Evolutionary conservation across 2,329 filamentous ascomycete species (phyloP), one percentile per base, ranked within the genome.

Genomic region (Xylaria sp.): DNA sequence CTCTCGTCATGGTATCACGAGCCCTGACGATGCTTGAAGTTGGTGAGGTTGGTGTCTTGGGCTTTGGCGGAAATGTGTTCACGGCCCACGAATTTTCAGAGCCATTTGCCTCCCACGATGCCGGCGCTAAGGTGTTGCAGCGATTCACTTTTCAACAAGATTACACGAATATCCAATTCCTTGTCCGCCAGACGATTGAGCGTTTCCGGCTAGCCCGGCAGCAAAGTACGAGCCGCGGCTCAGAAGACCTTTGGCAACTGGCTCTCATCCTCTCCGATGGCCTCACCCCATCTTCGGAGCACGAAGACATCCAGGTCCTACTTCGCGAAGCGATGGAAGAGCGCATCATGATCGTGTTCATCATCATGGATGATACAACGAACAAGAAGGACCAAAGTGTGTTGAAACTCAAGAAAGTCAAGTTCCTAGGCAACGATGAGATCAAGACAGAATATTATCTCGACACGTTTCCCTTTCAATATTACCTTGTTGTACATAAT

Each of bases 331-430:
- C 96, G 0, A 89, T 94, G 75, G 94, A 97, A 79, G 93, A 97
- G 80, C 86, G 94, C 17, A 96, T 99, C 77, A 97, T 99, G 93
- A 90, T 98, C 69, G 95, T 99, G 5, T 99, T 99, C 78, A 93
- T 99, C 73, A 92, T 99, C 74, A 93, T 99, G 76, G 96, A 99
- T 82, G 86, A 88, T 73, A 82, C 80, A 71, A 79, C 78, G 72
- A 78, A 70, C 44, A 73, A 73, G 45, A 82, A 84, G 70, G 83
- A 84, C 71, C 80, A 83, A 57, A 92, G 89, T 73, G 96, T 99
- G 68, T 81, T 98, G 74, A 94, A 97, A 77, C 85, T 98, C 74
- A 93, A 94, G 78, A 91, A 94, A 79, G 95, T 94, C 42, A 89
- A 89, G 76, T 97, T 98, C 72, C 68, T 82, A 74, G 80, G 87